A percentile compares a stretch with the other conserved stretches of the same genome.
phyloP scores from a whole-genome alignment of 2,329 filamentous ascomycete species.

The Alternaria angustiovoidea region DNA sequence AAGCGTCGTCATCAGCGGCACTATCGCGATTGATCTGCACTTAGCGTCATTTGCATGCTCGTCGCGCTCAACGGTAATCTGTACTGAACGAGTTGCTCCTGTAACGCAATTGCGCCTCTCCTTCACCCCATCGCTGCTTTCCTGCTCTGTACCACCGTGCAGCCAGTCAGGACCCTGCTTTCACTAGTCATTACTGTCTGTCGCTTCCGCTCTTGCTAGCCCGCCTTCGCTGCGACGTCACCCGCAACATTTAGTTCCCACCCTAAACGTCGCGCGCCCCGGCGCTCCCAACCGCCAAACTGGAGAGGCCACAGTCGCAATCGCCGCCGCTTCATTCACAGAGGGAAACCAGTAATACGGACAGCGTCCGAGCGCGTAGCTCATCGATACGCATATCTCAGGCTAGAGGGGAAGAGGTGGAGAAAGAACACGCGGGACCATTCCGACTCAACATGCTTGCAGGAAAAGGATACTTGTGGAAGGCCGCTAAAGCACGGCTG shows the following conservation, averaged over 20 bases:
- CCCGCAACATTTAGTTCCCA: slow-evolving; percentile 4
- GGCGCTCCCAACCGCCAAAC: slow-evolving; percentile 30
- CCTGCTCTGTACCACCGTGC: neutral
- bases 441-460: slow-evolving; percentile 73
- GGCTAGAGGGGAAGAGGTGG: slow-evolving; percentile 36
- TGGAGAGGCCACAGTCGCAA: slow-evolving; percentile 38
- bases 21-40: slow-evolving; percentile 20
- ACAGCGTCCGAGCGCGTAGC: slow-evolving; percentile 41
- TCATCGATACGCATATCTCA: slow-evolving; percentile 45
- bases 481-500: slow-evolving; percentile 80
- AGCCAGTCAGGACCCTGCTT: slow-evolving; percentile 1
- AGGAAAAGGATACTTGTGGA: slow-evolving; percentile 90
- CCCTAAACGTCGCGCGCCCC: slow-evolving; percentile 17
- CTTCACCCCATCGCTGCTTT: slow-evolving; percentile 7
- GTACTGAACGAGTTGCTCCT: slow-evolving; percentile 7
- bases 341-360: slow-evolving; percentile 38
- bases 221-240: slow-evolving; percentile 14
- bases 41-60: slow-evolving; percentile 26
- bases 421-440: slow-evolving; percentile 29
- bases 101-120: slow-evolving; percentile 12
- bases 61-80: slow-evolving; percentile 12
- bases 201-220: slow-evolving; percentile 12
- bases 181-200: slow-evolving; percentile 9
- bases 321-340: slow-evolving; percentile 40
- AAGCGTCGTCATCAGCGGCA: slow-evolving; percentile 31